Conservation (phyloP, 192 early-diverging fungal species). For the Bifiguratus adelaidae region DNA sequence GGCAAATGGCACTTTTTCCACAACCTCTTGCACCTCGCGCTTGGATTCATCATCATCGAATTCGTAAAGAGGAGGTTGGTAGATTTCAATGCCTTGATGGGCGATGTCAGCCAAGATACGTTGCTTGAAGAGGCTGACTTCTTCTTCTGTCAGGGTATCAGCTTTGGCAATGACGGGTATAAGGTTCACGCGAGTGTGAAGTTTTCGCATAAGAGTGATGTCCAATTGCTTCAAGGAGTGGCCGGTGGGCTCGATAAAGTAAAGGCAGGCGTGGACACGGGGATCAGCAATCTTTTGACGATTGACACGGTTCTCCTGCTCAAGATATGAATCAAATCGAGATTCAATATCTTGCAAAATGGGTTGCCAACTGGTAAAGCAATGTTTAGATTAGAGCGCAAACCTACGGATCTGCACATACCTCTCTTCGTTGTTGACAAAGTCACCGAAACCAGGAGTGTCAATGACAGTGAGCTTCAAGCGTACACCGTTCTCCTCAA, state of each 20-base stretch:
- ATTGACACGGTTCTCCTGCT: constrained; percentile 88
- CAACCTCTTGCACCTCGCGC: constrained; percentile 70
- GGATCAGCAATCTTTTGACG: constrained; percentile 86
- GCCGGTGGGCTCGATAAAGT: constrained; percentile 96
- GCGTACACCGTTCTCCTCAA: constrained; percentile 94
- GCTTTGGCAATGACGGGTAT: constrained; percentile 87
- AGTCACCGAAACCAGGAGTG: constrained; percentile 97
- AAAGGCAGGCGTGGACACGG: constrained; percentile 89
- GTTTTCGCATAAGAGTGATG: constrained; percentile 90
- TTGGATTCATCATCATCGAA: constrained; percentile 76
- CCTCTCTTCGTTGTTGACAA: constrained; percentile 97
- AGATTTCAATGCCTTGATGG: constrained; percentile 79
- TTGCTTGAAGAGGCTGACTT: constrained; percentile 74
- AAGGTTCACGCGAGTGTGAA: constrained; percentile 81
- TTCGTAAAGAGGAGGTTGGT: constrained; percentile 73
- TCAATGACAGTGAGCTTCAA: constrained; percentile 92
- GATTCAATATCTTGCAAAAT: constrained; percentile 93
- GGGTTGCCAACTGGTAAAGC: constrained; percentile 77
- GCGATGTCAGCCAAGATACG: constrained; percentile 75
- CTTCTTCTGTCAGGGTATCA: constrained; percentile 80
- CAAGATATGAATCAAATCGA: constrained; percentile 86
- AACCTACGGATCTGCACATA: constrained; percentile 19
- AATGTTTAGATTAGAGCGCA: not conserved
- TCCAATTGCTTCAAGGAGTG: constrained; percentile 87
- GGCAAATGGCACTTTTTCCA: constrained; percentile 91